Base-by-base conservation (phyloP, 2,329 filamentous ascomycete genomes). In the Polytolypa hystricis region DNA sequence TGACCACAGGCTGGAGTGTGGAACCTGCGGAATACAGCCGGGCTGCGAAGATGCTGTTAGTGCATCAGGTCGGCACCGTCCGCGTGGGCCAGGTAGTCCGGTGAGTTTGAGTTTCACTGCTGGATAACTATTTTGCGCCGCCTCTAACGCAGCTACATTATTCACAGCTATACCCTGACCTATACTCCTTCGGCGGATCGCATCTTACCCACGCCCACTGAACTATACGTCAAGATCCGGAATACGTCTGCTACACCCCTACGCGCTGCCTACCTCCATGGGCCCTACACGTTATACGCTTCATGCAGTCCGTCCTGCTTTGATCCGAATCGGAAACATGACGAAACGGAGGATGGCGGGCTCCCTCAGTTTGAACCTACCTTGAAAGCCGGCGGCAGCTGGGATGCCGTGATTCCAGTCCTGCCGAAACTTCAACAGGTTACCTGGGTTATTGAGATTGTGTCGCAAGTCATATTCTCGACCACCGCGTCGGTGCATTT, bases 31-130 rank as follows among this genome's bases (percentile, higher is more conserved):
- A 54, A 40, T 37, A 40, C 18, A 40, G 39, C 34, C 41, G 43
- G 33, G 47, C 47, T 28, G 43, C 44, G 40, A 48, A 60, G 17
- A 96, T 96, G 91, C 70, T 96, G 46, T 77, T 96, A 56, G 67
- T 94, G 42, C 84, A 95, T 62, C 91, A 96, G 64, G 72, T 81
- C 46, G 91, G 91, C 54, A 84, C 74, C 64, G 81, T 96, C 57
- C 93, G 89, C 62, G 83, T 96, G 46, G 91, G 91, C 56, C 87
- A 96, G 65, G 81, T 95, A 26, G 78, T 95, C 45, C 81, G 91
- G 65, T 93, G 79, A 54, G 60, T 50, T 14, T 4, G 39, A 19
- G 30, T n/a, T n/a, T n/a, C n/a, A n/a, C n/a, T n/a, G n/a, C n/a
- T n/a, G n/a, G n/a, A n/a, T n/a, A n/a, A n/a, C n/a, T n/a, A n/a